Conservation (phyloP, 805 yeast species). For the Ogataea dorogensis region DNA sequence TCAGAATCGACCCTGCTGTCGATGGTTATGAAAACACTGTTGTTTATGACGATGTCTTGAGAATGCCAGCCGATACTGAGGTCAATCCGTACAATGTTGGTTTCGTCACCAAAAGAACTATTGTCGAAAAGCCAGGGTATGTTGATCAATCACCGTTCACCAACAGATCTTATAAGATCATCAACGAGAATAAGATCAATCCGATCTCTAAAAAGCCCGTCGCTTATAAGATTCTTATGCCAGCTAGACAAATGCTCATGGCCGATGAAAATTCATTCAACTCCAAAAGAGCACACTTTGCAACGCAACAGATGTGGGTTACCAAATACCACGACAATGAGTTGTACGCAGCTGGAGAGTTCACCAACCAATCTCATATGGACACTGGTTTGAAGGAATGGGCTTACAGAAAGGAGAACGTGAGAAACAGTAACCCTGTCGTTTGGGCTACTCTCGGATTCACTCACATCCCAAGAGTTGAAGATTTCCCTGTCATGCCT, state of each 20-base stretch:
- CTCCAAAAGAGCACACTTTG: constrained; percentile 70
- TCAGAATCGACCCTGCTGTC: constrained; percentile 78
- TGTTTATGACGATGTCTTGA: constrained; percentile 65
- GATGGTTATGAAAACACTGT: constrained; percentile 81
- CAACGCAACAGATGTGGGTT: constrained; percentile 80
- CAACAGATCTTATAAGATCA: constrained; percentile 70
- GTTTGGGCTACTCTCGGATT: constrained; percentile 82
- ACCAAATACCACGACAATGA: constrained; percentile 73
- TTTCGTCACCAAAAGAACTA: constrained; percentile 58
- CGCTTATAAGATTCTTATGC: constrained; percentile 72
- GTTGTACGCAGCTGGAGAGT: constrained; percentile 79
- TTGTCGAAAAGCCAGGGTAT: constrained; percentile 67
- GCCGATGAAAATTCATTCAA: constrained; percentile 64
- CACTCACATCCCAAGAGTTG: constrained; percentile 80
- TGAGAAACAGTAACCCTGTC: constrained; percentile 72
- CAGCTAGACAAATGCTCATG: constrained; percentile 73
- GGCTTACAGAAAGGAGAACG: constrained; percentile 65
- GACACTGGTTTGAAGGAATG: constrained; percentile 75
- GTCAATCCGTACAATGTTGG: constrained; percentile 71
- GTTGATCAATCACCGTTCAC: constrained; percentile 76
- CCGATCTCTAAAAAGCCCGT: constrained; percentile 70
- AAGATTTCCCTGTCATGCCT: constrained; percentile 91
- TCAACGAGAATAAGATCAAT: constrained; percentile 70
- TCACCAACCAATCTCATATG: constrained; percentile 72
- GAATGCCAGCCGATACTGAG: constrained; percentile 52